Conservation (phyloP, 306 rosid genomes). For the Casuarina glauca region DNA sequence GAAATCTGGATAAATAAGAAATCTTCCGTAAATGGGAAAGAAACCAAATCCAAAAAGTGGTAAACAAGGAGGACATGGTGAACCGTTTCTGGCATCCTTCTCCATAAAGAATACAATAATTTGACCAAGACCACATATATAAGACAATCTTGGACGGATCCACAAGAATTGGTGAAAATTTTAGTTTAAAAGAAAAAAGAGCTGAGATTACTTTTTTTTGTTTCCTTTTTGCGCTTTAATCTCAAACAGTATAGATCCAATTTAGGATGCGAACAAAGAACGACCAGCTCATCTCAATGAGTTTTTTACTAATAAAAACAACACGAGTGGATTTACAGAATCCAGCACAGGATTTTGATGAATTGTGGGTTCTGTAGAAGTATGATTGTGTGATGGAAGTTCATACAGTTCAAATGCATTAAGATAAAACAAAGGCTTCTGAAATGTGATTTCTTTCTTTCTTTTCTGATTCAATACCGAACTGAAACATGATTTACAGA, state of each 20-base stretch:
- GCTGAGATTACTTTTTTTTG: not conserved
- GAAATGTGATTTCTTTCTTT: not conserved
- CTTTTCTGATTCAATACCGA: not conserved
- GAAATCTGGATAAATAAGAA: constrained; percentile 67
- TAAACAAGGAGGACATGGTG: constrained; percentile 44
- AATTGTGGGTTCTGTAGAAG: not conserved
- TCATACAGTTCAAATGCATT: not conserved
- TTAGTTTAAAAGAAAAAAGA: not conserved
- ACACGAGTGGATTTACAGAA: not conserved
- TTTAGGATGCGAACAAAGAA: not conserved
- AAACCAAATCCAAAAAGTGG: constrained; percentile 61
- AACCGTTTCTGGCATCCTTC: constrained; percentile 39
- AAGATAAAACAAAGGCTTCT: not conserved
- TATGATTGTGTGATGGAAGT: too few relatives aligned
- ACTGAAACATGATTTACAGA: constrained; percentile 1
- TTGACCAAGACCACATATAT: constrained; percentile 28
- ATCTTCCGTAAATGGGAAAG: constrained; percentile 66
- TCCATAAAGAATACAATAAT: constrained; percentile 25
- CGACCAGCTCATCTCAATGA: not conserved
- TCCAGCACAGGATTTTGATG: not conserved
- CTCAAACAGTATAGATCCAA: not conserved
- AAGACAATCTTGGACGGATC: constrained; percentile 38
- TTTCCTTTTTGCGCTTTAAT: too few relatives aligned
- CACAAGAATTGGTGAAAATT: constrained; percentile 1
- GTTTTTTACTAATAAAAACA: not conserved